Conservation (phyloP, 192 early-diverging fungal species). For the Coemansia sp. region DNA sequence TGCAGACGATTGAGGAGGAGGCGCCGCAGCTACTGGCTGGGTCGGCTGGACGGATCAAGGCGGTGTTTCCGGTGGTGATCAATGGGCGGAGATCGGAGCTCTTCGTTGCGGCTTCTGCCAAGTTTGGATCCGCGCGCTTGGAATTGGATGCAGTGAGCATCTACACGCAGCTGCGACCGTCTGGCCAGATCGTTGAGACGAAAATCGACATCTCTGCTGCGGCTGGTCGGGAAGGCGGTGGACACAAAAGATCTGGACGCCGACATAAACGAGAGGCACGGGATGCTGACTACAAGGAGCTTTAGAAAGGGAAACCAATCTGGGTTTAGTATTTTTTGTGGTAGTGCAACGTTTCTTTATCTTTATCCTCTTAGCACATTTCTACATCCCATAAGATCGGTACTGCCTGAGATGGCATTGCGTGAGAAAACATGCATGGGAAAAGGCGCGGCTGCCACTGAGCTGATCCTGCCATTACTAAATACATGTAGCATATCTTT, state of each 20-base stretch:
- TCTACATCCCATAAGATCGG: too few relatives aligned
- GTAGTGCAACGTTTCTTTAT: not conserved
- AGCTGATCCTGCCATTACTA: too few relatives aligned
- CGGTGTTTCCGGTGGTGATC: slow-evolving; percentile 36
- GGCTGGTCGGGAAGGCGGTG: not conserved
- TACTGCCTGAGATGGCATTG: too few relatives aligned
- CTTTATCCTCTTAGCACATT: not conserved
- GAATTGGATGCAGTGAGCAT: slow-evolving; percentile 7
- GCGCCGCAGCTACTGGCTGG: not conserved
- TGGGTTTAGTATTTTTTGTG: not conserved
- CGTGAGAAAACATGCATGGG: too few relatives aligned
- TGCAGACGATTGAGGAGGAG: slow-evolving; percentile 2
- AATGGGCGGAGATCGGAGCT: slow-evolving; percentile 14
- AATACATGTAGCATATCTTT: too few relatives aligned
- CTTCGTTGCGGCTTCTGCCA: slow-evolving; percentile 21
- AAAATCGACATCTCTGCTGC: not conserved
- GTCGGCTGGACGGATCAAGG: slow-evolving; percentile 10
- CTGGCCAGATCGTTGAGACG: slow-evolving; percentile 19
- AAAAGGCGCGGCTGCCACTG: too few relatives aligned
- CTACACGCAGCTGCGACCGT: slow-evolving; percentile 7
- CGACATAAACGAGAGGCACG: not conserved
- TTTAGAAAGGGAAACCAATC: not conserved
- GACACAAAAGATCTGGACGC: not conserved
- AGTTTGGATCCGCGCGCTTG: slow-evolving; percentile 2
- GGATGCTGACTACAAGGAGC: slow-evolving; percentile 49